Conservation (phyloP, 345 rosid species). For the Erodium maritimum region DNA sequence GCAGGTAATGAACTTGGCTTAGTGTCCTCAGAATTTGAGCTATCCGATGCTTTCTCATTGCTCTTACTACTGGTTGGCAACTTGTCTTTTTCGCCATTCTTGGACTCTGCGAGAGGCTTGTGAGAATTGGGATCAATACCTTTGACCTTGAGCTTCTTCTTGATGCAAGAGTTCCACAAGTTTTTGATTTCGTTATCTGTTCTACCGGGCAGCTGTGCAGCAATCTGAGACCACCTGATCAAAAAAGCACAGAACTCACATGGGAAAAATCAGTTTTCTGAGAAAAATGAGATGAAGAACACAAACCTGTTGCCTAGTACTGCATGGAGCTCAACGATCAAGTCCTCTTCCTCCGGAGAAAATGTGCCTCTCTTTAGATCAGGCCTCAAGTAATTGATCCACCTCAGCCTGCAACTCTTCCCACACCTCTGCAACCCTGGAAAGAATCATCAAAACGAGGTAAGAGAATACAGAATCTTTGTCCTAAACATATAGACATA, state of each 20-base stretch:
- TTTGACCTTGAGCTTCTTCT: slow-evolving; percentile 52
- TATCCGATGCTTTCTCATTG: slow-evolving; percentile 2
- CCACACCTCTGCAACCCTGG: slow-evolving; percentile 94
- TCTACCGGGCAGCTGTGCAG: slow-evolving; percentile 52
- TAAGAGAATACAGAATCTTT: no score
- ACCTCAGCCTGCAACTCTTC: no score
- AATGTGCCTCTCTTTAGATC: slow-evolving; percentile 97
- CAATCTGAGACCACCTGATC: slow-evolving; percentile 66
- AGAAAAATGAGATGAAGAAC: no score
- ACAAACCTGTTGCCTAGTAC: slow-evolving; percentile 74
- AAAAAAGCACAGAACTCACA: not conserved
- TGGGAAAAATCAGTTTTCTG: no score
- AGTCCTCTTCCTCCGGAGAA: slow-evolving; percentile 80
- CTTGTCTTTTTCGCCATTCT: slow-evolving; percentile 10
- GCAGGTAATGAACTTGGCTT: not conserved
- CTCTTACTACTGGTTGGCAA: not conserved
- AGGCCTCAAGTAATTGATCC: slow-evolving; percentile 95
- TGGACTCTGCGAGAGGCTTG: slow-evolving; percentile 45
- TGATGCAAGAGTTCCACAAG: slow-evolving; percentile 58
- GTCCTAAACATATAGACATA: not conserved
- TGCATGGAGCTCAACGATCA: slow-evolving; percentile 82
- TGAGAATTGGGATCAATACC: slow-evolving; percentile 68
- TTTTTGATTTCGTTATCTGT: slow-evolving; percentile 65
- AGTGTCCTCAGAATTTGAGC: slow-evolving; percentile 15
- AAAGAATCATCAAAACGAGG: not conserved